Base-by-base conservation (phyloP, 176 grass and related monocot species). In the Cenchrus americanus region DNA sequence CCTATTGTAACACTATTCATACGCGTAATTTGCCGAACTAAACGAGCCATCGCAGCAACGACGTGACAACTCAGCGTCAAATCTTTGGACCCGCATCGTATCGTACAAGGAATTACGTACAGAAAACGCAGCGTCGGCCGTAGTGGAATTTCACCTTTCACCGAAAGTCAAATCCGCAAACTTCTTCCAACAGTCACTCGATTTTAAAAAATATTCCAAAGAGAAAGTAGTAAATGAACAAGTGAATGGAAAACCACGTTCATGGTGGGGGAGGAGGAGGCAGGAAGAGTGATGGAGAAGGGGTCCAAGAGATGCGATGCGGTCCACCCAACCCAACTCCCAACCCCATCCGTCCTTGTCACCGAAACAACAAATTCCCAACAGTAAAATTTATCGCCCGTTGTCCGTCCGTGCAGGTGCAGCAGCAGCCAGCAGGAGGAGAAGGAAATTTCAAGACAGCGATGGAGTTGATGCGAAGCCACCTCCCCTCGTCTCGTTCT, bases 391-490 rank as follows among this genome's bases (percentile, higher is more conserved):
- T 41, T 57, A 50, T 65, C 43, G 14, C 0, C 43, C 6, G 11
- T 57, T 46, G 70, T 30, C 70, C 78, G 70, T 30, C 70, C 78
- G 71, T 87, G 62, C 49, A 21, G 44, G 61, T n/a, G n/a, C n/a
- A n/a, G n/a, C n/a, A n/a, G n/a, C n/a, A n/a, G n/a, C n/a, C n/a
- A n/a, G n/a, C n/a, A 66, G 13, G 21, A 1, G 19, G 7, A 52
- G 8, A 40, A 14, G 5, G 37, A 32, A 69, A 58, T 44, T 15
- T 72, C 6, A 13, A 61, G 84, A 85, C 60, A 72, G 80, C 80
- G 80, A 88, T 24, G 66, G 80, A 30, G 66, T 50, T 19, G 52
- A 85, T 61, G 83, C 18, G 26, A 78, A 83, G 73, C 5, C 85
- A 50, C 42, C 44, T 37, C 46, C 8, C 11, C 48, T 1, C 19